Evolutionary conservation across 768 basidiomycete genomes (phyloP), one percentile per base, ranked within the genome.

Genomic region (Crucibulum laeve): DNA sequence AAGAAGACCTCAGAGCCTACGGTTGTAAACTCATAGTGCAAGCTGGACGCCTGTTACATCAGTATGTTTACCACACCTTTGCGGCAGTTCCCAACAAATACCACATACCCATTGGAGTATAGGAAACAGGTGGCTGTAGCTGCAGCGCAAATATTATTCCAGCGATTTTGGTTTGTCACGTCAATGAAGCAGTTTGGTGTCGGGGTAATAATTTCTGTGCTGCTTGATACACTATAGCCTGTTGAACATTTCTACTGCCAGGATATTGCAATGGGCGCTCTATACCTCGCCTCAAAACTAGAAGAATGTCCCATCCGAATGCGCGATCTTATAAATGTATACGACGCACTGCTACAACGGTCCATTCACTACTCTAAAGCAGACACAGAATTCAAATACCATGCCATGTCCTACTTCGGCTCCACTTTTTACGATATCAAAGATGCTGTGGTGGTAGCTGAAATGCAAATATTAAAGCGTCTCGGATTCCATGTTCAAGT

Each of bases 51-150:
- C 74, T 98, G 44, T 72, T 97, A 53, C 84, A 86, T 60, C 87
- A 95, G 95, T 96, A 56, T 55, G 85, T 55, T 19, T 22, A 36
- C 42, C 33, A 25, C 17, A 28, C 24, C n/a, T 49, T 38, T 37
- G 28, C 21, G 22, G n/a, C 39, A 14, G 17, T n/a, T 40, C 32
- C 33, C 30, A 30, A 18, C 25, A n/a, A n/a, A n/a, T n/a, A 19
- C 21, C 26, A 21, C 40, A 39, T 43, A 38, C 28, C 11, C 13
- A 34, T 17, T 21, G 18, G 19, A 33, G 40, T 24, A 50, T 62
- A 90, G 87, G 64, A 96, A 97, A 51, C 96, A 99, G 60, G 94
- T 96, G 22, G 94, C 94, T 11, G 88, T 97, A 42, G 92, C 96
- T 4, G 91, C 94, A 1, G 96, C 96, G 0, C 94, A 97, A 60